These are phyloP conservation scores for Thuidium tamariscinum DNA, from an alignment of 225 moss, liverwort and hornwort species.

Conservation along the genomic window DNA sequence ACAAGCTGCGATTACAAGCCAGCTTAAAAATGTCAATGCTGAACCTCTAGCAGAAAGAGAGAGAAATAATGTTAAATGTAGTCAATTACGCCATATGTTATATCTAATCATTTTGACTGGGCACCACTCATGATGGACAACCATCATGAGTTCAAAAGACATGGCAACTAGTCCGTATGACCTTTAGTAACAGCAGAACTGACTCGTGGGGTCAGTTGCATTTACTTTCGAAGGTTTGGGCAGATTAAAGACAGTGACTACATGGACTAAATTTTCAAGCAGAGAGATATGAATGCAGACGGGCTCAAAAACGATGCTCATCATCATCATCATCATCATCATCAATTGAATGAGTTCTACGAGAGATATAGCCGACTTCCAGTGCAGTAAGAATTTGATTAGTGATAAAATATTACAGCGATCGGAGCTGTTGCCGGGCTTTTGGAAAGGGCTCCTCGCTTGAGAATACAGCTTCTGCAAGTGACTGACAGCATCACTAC, in stretches of 20 bases:
- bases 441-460: not conserved
- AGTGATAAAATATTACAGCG: not conserved
- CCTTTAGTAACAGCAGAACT: not conserved
- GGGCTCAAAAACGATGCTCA: not conserved
- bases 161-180: not conserved
- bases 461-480: conserved; percentile 24
- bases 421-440: not conserved
- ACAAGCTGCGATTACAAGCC: conserved; percentile 14
- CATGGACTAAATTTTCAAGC: not conserved
- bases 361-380: not conserved
- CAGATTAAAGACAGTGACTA: not conserved
- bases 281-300: not conserved
- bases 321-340: not conserved
- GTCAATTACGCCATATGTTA: not conserved
- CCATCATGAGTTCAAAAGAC: not conserved
- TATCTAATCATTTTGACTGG: not conserved
- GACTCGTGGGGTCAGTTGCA: not conserved
- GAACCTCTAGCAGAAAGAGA: not conserved
- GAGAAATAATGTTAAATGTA: not conserved
- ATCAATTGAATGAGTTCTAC: not conserved
- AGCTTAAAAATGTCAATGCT: not conserved
- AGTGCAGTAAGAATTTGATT: not conserved
- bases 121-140: not conserved
- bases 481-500: conserved; percentile 8
- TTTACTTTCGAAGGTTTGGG: not conserved